Evolutionary conservation across 1,284 basidiomycete species (phyloP), one percentile per base, ranked within the genome.

Genomic region (Somion occarium): DNA sequence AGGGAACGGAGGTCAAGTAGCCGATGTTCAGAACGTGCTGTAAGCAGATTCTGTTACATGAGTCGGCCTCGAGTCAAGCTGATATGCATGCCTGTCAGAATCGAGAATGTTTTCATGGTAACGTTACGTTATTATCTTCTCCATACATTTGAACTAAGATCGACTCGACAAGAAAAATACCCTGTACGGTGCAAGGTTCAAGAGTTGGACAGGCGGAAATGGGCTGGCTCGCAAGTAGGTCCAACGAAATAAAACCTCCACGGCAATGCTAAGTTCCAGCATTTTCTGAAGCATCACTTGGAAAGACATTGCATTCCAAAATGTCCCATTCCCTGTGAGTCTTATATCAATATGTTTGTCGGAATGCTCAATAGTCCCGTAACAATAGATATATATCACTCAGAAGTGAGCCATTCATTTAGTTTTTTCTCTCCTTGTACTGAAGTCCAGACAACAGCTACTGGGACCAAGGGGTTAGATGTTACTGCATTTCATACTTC

Each of bases 131-230:
- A 42, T 20, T 20, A 24, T 18, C 24, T 27, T 24, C 18, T 27
- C 25, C 11, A 11, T 15, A 11, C 13, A 13, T 47, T 24, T 12
- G 30, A 5, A 12, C 5, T 22, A 44, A 5, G 51, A 3, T 49
- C 20, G 18, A 41, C 9, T 9, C 20, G 9, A 41, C 39, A 15
- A 80, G 78, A 74, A 75, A 55, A 71, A 76, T 50, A 63, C 74
- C 0, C 64, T 83, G 0, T 83, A 83, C 52, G 80, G 68, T 12
- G 82, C 81, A 5, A 72, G 82, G n/a, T 84, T 83, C 71, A 84
- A 83, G 68, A 83, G 81, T 59, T 84, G 80, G 80, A 77, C 78
- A 2, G 82, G 81, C 0, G 81, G 81, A 23, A 79, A 80, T 53
- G 82, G 82, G 0, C 53, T 78, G 1, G 80, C 79, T 1, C 64